Base-by-base conservation (phyloP, 176 grass and related monocot species). In the Raddia guianensis region DNA sequence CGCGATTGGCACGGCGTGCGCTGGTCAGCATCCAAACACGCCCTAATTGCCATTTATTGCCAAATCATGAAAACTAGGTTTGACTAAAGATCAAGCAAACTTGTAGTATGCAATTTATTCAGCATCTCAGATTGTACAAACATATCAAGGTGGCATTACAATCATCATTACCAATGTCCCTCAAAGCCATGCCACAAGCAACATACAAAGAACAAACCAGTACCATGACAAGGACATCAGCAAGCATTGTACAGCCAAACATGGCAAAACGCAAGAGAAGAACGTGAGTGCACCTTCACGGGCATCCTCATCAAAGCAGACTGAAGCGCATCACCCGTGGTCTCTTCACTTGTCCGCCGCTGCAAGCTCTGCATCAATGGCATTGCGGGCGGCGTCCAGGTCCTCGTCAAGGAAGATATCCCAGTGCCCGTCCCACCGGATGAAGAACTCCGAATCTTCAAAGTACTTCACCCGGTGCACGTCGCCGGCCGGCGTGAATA, bases 381-480 rank as follows among this genome's bases (percentile, higher is more conserved):
- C 84, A 52, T 32, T 78, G 59, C 11, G 78, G 10, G 95, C 92
- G 8, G 80, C 55, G 9, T 86, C 86, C 1, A 98, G 78, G 85
- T 94, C 95, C 72, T 98, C 91, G 3, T 97, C 95, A 7, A 92
- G 86, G 82, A 97, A 97, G 55, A 97, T 97, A 54, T 97, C 95
- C 95, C 95, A 98, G 2, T 91, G 84, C 6, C 92, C 95, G 63
- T 98, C 92, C 92, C 92, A 98, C 12, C 95, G 81, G 86, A 98
- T 94, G 78, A 98, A 98, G 72, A 98, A 98, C 81, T 98, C 92
- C 0, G 92, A 94, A 73, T 98, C 90, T 14, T 91, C 80, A 0
- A 98, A 91, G 77, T 94, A 98, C 76, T 91, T 98, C 0, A 98
- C 92, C 6, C 92, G 86, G 75, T 94, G 95, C 74, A 98, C 92